Evolutionary conservation across 331 rosid genomes (phyloP).

Genomic region (Quercus tomentella): DNA sequence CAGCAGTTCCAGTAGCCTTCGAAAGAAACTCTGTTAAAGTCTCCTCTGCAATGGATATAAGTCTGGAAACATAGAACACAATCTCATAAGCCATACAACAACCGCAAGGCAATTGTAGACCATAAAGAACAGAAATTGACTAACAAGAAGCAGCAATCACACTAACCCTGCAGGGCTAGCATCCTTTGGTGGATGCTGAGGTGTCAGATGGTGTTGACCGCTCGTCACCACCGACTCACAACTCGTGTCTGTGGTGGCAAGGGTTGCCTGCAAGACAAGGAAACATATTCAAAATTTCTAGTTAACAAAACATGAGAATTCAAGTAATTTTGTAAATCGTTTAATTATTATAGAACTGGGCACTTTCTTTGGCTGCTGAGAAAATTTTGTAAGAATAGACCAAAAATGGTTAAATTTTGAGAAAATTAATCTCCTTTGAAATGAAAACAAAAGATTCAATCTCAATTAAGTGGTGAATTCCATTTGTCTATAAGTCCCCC

Average conservation of each 20-base stretch:
- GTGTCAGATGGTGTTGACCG: constrained; percentile 87
- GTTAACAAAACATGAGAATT: background rate
- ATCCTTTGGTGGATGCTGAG: constrained; percentile 99
- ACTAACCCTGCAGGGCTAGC: constrained; percentile 99
- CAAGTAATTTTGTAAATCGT: background rate
- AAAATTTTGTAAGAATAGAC: background rate
- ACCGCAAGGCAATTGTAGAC: background rate
- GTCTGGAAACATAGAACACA: constrained; percentile 50
- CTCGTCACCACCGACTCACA: constrained; percentile 96
- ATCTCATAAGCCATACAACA: constrained; percentile 22
- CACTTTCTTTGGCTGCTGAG: background rate
- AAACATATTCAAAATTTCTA: background rate
- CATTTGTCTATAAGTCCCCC: background rate
- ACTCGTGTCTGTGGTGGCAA: constrained; percentile 91
- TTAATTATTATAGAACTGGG: background rate
- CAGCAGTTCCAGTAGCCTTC: constrained; percentile 99
- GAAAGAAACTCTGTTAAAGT: constrained; percentile 99
- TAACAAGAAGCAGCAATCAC: constrained; percentile 1
- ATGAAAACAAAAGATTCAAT: background rate
- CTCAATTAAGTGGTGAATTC: background rate
- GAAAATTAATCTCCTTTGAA: background rate
- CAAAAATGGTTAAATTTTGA: background rate
- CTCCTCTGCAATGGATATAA: constrained; percentile 99
- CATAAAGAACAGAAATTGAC: constrained; percentile 15
- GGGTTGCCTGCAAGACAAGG: constrained; percentile 49